Percentiles rank a stretch among this genome's conserved stretches.
Evolutionary conservation across 192 early-diverging fungal species (phyloP).

Genomic region (Lobulomyces angularis): DNA sequence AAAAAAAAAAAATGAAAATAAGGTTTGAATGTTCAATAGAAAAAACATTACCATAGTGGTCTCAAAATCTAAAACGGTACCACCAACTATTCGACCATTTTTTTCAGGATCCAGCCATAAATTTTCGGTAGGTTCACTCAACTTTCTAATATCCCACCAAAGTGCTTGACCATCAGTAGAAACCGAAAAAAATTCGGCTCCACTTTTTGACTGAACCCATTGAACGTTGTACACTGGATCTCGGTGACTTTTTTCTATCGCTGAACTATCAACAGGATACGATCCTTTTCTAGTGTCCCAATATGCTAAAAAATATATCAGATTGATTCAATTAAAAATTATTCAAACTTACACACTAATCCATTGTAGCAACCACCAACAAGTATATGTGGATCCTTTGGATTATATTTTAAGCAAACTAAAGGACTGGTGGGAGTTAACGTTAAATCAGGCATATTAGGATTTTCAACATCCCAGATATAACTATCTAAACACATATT

Average conservation of each 20-base stretch:
- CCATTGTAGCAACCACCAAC: slow-evolving; percentile 52
- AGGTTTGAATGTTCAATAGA: not conserved
- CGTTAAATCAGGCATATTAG: slow-evolving; percentile 42
- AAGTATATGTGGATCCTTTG: slow-evolving; percentile 51
- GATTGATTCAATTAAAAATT: not conserved
- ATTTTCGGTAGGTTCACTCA: slow-evolving; percentile 43
- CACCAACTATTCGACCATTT: slow-evolving; percentile 46
- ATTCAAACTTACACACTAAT: slow-evolving; percentile 25
- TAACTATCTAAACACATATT: slow-evolving; percentile 46
- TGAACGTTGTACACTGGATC: slow-evolving; percentile 44
- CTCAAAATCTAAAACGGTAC: slow-evolving; percentile 49
- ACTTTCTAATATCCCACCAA: slow-evolving; percentile 55
- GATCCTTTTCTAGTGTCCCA: slow-evolving; percentile 51
- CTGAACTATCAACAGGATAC: slow-evolving; percentile 41
- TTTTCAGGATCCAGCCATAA: slow-evolving; percentile 47
- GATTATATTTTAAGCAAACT: slow-evolving; percentile 49
- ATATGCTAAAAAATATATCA: slow-evolving; percentile 24
- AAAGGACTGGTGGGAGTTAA: slow-evolving; percentile 37
- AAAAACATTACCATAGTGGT: slow-evolving; percentile 36
- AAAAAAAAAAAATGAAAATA: slow-evolving; percentile 4
- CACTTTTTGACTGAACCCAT: slow-evolving; percentile 52
- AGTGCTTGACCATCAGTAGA: slow-evolving; percentile 48
- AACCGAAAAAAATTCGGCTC: slow-evolving; percentile 45
- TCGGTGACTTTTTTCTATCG: slow-evolving; percentile 43
- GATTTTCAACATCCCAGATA: slow-evolving; percentile 57